phyloP scores from a whole-genome alignment of 73 alveolate genomes.

The Halteria grandinella region DNA sequence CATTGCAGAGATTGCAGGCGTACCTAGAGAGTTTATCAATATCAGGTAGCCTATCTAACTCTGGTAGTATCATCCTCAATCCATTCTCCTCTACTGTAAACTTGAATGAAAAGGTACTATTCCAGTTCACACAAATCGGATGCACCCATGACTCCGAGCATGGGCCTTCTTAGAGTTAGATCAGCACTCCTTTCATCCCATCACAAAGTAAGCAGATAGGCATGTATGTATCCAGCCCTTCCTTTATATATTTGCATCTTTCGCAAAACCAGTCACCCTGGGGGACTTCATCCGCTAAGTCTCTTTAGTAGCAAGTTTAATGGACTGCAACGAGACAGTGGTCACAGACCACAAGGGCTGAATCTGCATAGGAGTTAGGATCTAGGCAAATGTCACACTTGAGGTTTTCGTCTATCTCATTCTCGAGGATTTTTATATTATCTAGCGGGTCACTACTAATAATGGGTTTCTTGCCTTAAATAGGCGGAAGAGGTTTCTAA shows the following conservation, averaged over 20 bases:
- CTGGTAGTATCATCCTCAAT: too few relatives aligned
- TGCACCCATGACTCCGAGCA: constrained; percentile 35
- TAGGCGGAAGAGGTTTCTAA: too few relatives aligned
- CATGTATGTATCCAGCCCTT: background rate
- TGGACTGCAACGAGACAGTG: constrained; percentile 41
- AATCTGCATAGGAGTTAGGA: background rate
- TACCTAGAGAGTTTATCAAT: background rate
- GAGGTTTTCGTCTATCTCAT: constrained; percentile 12
- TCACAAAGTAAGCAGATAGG: constrained; percentile 23
- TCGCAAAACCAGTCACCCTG: constrained; percentile 45
- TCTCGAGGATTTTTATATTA: too few relatives aligned
- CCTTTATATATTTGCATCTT: constrained; percentile 18
- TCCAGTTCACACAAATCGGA: constrained; percentile 51
- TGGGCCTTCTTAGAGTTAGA: too few relatives aligned
- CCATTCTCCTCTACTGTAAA: background rate
- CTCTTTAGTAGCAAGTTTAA: constrained; percentile 35
- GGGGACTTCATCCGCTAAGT: constrained; percentile 12
- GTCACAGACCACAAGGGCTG: constrained; percentile 31
- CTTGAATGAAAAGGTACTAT: background rate
- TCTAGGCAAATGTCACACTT: constrained; percentile 49
- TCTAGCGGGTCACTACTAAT: too few relatives aligned
- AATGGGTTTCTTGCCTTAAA: too few relatives aligned
- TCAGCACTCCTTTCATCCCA: constrained; percentile 20
- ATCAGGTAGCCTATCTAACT: background rate
- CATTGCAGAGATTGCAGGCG: background rate